Base-by-base conservation (phyloP, 2,329 filamentous ascomycete species). In the Colletotrichum caudatum region DNA sequence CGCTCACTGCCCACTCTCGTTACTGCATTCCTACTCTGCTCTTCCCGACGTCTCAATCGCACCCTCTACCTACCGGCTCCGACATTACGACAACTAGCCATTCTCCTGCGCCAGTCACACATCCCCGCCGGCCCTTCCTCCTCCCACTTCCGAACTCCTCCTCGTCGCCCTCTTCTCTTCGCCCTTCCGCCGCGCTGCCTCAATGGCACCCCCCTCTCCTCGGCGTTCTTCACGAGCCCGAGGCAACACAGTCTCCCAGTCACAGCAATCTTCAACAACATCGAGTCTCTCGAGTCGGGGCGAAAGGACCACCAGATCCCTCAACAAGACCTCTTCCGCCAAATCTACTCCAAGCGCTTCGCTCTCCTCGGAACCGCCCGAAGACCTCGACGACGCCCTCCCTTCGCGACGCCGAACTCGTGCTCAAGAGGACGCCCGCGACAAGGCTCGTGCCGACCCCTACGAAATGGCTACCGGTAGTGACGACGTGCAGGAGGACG, bases 211-310 rank as follows among this genome's bases (percentile, higher is more conserved):
- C 79, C 84, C 84, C 77, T 89, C 92, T 80, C 93, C 93, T 81
- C 92, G 95, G 84, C 93, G 95, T 81, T 97, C 95, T 79, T 96
- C 95, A 82, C 92, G 95, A 88, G 94, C 94, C 85, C 93, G 94
- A 83, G 90, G 88, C 80, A 90, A 90, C 78, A 91, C 90, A 77
- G 93, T 95, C 85, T 88, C 91, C 78, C 89, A 90, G 83, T 90
- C 92, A 77, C 91, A 94, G 77, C 91, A 94, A 77, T 94, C 93
- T 74, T 94, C 93, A 74, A 90, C 92, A 62, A 91, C 94, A 53
- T 95, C 91, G 72, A 92, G 92, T 78, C 91, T 93, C 53, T 95
- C 93, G 73, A 89, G 88, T 76, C 93, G 93, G 78, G 87, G 87
- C 72, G 94, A 97, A 77, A 90, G 94, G 81, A 90, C 85, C 78